Evolutionary conservation across 2,329 filamentous ascomycete species (phyloP).

Genomic region (Atkinsonella hypoxylon): DNA sequence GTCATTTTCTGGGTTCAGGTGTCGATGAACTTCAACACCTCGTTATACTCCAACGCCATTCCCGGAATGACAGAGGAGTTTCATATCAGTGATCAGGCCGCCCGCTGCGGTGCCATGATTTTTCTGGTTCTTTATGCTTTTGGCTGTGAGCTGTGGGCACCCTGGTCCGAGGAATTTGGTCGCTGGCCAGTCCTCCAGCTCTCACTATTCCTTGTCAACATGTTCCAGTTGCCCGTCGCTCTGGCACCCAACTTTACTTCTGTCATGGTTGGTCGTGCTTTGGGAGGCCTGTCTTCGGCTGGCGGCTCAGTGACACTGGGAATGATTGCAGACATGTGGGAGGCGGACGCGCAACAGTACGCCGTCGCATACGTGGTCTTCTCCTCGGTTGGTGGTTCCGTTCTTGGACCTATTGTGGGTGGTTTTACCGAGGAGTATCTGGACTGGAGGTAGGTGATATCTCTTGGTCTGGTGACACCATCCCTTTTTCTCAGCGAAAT

Average conservation of each 20-base stretch:
- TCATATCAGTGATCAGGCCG: conserved; percentile 53
- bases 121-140: conserved; percentile 75
- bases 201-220: conserved; percentile 62
- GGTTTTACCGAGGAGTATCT: conserved; percentile 60
- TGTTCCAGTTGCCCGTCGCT: conserved; percentile 63
- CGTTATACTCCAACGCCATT: conserved; percentile 59
- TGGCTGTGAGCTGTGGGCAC: conserved; percentile 80
- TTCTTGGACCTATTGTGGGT: conserved; percentile 67
- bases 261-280: conserved; percentile 56
- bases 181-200: conserved; percentile 64
- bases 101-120: conserved; percentile 62
- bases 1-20: conserved; percentile 63
- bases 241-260: conserved; percentile 62
- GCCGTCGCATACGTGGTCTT: conserved; percentile 68
- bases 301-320: conserved; percentile 63
- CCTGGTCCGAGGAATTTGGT: conserved; percentile 76
- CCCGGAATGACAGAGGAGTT: conserved; percentile 56
- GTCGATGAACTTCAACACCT: conserved; percentile 72
- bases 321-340: conserved; percentile 66
- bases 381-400: conserved; percentile 65
- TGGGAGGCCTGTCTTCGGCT: conserved; percentile 59
- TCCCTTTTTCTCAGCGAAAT: neutral
- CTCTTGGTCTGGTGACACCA: neutral
- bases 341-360: conserved; percentile 59
- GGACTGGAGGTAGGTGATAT: conserved; percentile 43